These are phyloP conservation scores for Saturnispora ahearnii DNA, from an alignment of 805 yeast genomes.

Conservation along the genomic window DNA sequence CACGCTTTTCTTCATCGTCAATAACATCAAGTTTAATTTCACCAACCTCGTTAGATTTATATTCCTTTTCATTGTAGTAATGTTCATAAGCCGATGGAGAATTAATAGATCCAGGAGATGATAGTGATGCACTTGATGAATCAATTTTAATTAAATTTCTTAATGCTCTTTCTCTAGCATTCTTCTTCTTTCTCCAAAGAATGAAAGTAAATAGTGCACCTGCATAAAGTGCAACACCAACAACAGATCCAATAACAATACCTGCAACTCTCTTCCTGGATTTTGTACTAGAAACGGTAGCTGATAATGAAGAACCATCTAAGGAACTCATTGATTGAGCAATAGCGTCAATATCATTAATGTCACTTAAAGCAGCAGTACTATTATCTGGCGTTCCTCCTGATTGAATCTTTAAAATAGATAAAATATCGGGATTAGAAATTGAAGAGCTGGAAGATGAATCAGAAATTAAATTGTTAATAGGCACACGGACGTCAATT, in stretches of 20 bases:
- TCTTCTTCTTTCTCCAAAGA: conserved; percentile 8
- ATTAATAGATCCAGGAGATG: not conserved
- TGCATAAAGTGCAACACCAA: conserved; percentile 57
- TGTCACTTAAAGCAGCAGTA: conserved; percentile 4
- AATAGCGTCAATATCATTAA: conserved; percentile 4
- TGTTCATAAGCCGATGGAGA: not conserved
- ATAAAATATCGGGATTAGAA: not conserved
- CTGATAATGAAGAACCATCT: conserved; percentile 16
- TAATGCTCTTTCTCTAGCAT: conserved; percentile 5
- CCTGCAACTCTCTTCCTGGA: conserved; percentile 46
- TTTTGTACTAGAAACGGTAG: conserved; percentile 9
- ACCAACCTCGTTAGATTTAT: not conserved
- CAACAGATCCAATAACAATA: conserved; percentile 72
- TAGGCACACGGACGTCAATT: conserved; percentile 64
- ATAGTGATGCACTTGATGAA: conserved; percentile 1
- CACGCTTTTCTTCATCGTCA: not conserved
- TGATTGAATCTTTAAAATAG: conserved; percentile 2
- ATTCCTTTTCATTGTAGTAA: not conserved
- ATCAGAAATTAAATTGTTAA: conserved; percentile 33
- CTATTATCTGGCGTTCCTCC: not conserved
- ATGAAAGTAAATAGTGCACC: conserved; percentile 9
- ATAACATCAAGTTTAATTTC: conserved; percentile 10
- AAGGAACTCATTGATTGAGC: conserved; percentile 21
- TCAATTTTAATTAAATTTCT: conserved; percentile 5
- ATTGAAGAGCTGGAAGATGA: conserved; percentile 6